phyloP scores from a whole-genome alignment of 768 basidiomycete genomes.

The Hygrocybe coccinea region DNA sequence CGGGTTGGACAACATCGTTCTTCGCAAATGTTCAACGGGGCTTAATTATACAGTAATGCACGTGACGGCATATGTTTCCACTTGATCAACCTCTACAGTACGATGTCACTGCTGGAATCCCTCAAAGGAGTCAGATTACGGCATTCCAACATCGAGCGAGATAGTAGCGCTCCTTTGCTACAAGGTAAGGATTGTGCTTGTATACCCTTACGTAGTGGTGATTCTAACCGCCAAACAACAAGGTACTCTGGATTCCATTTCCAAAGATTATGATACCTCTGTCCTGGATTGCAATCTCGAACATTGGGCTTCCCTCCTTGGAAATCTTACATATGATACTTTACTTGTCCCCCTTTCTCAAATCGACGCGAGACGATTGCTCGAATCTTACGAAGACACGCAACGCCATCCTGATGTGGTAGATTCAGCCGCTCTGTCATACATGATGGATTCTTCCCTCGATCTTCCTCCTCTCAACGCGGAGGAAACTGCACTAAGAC shows the following conservation, averaged over 20 bases:
- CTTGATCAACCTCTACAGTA: too few relatives aligned
- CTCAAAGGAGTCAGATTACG: conserved; percentile 6
- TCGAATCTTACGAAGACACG: conserved; percentile 10
- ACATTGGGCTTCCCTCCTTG: conserved; percentile 10
- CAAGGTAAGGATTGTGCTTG: not conserved
- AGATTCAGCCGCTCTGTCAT: conserved; percentile 2
- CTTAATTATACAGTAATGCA: too few relatives aligned
- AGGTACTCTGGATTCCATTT: conserved; percentile 8
- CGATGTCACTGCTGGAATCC: conserved; percentile 11
- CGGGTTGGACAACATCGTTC: too few relatives aligned
- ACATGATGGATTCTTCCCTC: not conserved
- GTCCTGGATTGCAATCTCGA: conserved; percentile 15
- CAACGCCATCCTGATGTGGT: conserved; percentile 2
- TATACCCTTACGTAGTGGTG: too few relatives aligned
- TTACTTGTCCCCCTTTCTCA: conserved; percentile 9
- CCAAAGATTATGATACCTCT: conserved; percentile 11
- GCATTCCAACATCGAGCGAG: conserved; percentile 5
- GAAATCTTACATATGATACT: conserved; percentile 7
- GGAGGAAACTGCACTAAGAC: conserved; percentile 4
- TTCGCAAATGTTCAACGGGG: too few relatives aligned
- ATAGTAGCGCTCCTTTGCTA: conserved; percentile 8
- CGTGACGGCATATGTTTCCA: too few relatives aligned
- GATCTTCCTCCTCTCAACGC: not conserved
- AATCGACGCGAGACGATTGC: conserved; percentile 7
- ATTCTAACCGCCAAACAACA: not conserved